phyloP scores from a whole-genome alignment of 2,329 filamentous ascomycete species.

The Elsinoe batatas region DNA sequence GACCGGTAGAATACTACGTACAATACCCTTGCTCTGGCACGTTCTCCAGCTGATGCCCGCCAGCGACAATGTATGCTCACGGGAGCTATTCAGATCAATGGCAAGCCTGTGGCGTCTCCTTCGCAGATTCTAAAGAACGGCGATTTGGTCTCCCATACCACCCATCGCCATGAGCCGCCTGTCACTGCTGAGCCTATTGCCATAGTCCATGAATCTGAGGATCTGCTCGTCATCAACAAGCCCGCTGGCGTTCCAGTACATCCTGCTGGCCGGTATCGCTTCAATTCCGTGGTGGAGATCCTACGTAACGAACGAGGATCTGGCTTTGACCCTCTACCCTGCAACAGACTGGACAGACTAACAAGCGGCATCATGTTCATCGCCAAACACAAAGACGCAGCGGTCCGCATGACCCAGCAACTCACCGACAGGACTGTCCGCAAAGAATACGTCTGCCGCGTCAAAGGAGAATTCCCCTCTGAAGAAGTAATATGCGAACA shows the following conservation, averaged over 20 bases:
- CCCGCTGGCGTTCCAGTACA: slow-evolving; percentile 92
- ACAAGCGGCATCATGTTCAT: slow-evolving; percentile 98
- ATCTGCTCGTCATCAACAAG: slow-evolving; percentile 95
- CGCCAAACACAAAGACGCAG: slow-evolving; percentile 72
- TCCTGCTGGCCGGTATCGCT: slow-evolving; percentile 88
- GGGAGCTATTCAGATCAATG: slow-evolving; percentile 73
- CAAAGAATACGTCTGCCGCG: slow-evolving; percentile 91
- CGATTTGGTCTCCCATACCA: slow-evolving; percentile 81
- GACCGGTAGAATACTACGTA: slow-evolving; percentile 78
- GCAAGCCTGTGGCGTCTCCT: slow-evolving; percentile 54
- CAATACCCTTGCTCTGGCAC: slow-evolving; percentile 19
- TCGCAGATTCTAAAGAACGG: slow-evolving; percentile 74
- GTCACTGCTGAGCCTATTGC: slow-evolving; percentile 71
- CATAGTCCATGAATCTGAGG: slow-evolving; percentile 82
- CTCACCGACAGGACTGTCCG: slow-evolving; percentile 73
- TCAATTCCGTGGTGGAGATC: slow-evolving; percentile 90
- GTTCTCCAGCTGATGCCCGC: slow-evolving; percentile 17
- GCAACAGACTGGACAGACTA: slow-evolving; percentile 85
- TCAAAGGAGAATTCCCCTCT: slow-evolving; percentile 83
- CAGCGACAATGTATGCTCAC: slow-evolving; percentile 65
- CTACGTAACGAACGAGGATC: slow-evolving; percentile 64
- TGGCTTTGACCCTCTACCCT: slow-evolving; percentile 56
- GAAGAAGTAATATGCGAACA: slow-evolving; percentile 87
- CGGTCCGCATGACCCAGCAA: slow-evolving; percentile 65
- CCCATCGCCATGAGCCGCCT: slow-evolving; percentile 92